These are phyloP conservation scores for Colletotrichum graminicola DNA, from an alignment of 2,329 filamentous ascomycete species.

Conservation along the genomic window DNA sequence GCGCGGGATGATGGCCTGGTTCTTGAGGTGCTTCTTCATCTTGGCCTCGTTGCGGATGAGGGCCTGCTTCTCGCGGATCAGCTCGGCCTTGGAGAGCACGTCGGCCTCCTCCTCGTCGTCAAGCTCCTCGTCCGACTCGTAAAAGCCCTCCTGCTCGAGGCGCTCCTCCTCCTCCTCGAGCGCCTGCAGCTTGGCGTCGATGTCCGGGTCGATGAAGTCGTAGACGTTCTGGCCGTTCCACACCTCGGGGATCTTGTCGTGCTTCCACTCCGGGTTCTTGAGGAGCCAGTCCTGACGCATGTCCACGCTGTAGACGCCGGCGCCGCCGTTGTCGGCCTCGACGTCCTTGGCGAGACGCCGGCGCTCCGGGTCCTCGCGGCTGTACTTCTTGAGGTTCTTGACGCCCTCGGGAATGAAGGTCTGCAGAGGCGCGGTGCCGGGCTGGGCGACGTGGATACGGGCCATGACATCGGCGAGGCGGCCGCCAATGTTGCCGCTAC, in stretches of 20 bases:
- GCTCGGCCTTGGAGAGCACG: conserved; percentile 88
- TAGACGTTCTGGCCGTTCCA: conserved; percentile 97
- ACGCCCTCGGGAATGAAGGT: conserved; percentile 89
- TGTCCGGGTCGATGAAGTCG: conserved; percentile 97
- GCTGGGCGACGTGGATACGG: conserved; percentile 96
- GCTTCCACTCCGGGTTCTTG: conserved; percentile 91
- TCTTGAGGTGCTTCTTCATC: conserved; percentile 98
- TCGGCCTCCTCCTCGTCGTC: conserved; percentile 92
- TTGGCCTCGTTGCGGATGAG: conserved; percentile 94
- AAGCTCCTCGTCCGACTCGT: conserved; percentile 85
- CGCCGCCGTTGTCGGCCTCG: conserved; percentile 92
- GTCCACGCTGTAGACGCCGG: conserved; percentile 96
- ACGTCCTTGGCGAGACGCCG: conserved; percentile 85
- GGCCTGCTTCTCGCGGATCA: conserved; percentile 94
- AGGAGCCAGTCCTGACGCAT: conserved; percentile 90
- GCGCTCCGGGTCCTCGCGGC: conserved; percentile 89
- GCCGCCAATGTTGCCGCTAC: conserved; percentile 80
- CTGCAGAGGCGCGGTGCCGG: conserved; percentile 84
- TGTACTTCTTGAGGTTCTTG: conserved; percentile 87
- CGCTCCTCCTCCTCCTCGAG: conserved; percentile 96
- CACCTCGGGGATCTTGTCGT: conserved; percentile 94
- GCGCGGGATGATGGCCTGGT: conserved; percentile 92
- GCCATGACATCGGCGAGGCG: conserved; percentile 91
- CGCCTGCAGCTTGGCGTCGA: conserved; percentile 90
- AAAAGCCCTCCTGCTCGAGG: conserved; percentile 91